Percentiles rank a stretch among this genome's conserved stretches.
phyloP scores from a whole-genome alignment of 768 basidiomycete genomes.

The Psilocybe sp. region DNA sequence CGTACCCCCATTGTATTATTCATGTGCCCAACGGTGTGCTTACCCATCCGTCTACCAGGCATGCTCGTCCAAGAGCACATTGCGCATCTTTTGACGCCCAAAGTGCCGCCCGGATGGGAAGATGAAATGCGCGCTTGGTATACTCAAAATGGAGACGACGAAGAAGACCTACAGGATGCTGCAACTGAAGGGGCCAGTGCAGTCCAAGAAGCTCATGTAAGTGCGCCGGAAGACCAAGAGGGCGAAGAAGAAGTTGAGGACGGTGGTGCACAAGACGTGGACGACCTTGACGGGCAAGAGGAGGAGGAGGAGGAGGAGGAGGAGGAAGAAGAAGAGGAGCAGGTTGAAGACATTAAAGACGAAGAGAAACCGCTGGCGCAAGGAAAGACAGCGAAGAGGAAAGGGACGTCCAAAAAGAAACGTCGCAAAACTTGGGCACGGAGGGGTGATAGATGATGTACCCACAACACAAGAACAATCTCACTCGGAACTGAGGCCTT shows the following conservation, averaged over 20 bases:
- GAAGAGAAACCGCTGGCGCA: slow-evolving; percentile 1
- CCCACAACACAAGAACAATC: too few species aligned
- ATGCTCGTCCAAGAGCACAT: slow-evolving; percentile 71
- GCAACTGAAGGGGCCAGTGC: slow-evolving; percentile 5
- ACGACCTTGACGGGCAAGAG: background rate
- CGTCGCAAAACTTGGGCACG: too few species aligned
- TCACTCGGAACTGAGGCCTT: too few species aligned
- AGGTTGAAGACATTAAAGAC: slow-evolving; percentile 4
- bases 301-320: slow-evolving; percentile 6
- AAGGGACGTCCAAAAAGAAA: too few species aligned
- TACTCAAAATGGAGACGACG: slow-evolving; percentile 11
- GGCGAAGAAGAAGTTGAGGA: slow-evolving; percentile 11
- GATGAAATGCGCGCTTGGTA: slow-evolving; percentile 23
- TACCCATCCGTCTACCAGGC: slow-evolving; percentile 33
- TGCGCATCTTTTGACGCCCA: slow-evolving; percentile 35
- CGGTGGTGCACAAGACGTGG: slow-evolving; percentile 8
- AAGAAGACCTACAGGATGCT: slow-evolving; percentile 5
- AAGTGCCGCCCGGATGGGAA: slow-evolving; percentile 47
- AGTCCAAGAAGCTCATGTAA: slow-evolving; percentile 4
- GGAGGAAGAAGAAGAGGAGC: slow-evolving; percentile 4
- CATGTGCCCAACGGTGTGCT: background rate
- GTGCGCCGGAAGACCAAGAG: slow-evolving; percentile 13
- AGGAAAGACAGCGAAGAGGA: too few species aligned
- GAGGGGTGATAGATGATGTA: too few species aligned
- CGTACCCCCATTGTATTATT: slow-evolving; percentile 12